phyloP scores from a whole-genome alignment of 192 early-diverging fungal genomes.

The Podila epicladia region DNA sequence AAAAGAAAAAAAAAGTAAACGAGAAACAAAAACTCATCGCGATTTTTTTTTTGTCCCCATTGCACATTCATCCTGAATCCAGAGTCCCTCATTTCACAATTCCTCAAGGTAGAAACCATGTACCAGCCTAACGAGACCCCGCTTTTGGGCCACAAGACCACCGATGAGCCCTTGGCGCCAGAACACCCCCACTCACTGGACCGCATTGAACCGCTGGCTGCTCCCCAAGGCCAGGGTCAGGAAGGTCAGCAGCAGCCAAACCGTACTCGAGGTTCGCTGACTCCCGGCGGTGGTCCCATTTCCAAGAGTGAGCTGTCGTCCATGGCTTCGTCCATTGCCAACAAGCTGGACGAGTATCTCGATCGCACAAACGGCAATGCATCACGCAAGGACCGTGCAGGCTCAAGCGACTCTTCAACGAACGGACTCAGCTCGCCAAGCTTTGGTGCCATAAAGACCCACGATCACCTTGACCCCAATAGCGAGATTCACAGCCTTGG shows the following conservation, averaged over 20 bases:
- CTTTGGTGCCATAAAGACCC: neutral
- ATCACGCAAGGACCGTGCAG: neutral
- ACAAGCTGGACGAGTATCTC: constrained; percentile 47
- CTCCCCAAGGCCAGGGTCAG: neutral
- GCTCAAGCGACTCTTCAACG: constrained; percentile 18
- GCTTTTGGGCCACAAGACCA: too few species aligned
- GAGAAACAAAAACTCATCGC: too few species aligned
- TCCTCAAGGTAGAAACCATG: too few species aligned
- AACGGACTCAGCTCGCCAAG: neutral
- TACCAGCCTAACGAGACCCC: too few species aligned
- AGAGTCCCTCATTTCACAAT: too few species aligned
- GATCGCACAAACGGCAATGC: constrained; percentile 14
- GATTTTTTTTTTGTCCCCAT: too few species aligned
- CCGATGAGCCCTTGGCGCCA: neutral
- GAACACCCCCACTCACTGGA: neutral
- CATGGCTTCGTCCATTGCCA: constrained; percentile 43
- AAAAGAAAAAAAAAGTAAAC: too few species aligned
- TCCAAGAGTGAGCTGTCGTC: constrained; percentile 47
- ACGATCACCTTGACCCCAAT: neutral
- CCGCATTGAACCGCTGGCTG: neutral
- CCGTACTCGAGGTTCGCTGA: constrained; percentile 24
- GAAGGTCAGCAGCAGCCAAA: neutral
- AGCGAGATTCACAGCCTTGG: constrained; percentile 7
- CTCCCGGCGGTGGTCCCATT: constrained; percentile 30
- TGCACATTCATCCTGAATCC: too few species aligned